Evolutionary conservation across 2,329 filamentous ascomycete genomes (phyloP).

Genomic region (Mollisiaceae sp.): DNA sequence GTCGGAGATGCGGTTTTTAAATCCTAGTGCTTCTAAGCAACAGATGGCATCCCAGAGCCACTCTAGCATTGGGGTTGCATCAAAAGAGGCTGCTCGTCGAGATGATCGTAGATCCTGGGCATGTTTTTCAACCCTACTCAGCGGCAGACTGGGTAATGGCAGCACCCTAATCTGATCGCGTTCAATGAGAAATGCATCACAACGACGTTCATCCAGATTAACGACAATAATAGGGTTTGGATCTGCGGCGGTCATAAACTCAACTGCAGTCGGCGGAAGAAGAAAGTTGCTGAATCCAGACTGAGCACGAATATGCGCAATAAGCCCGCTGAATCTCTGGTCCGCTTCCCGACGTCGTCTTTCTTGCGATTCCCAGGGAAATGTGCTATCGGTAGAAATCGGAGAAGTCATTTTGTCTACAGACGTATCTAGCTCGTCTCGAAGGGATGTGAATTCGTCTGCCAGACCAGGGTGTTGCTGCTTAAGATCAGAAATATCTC

Average conservation of each 20-base stretch:
- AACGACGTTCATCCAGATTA: slow-evolving; percentile 40
- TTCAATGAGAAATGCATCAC: slow-evolving; percentile 43
- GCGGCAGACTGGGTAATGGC: slow-evolving; percentile 8
- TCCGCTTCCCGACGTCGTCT: slow-evolving; percentile 2
- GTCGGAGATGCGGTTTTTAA: slow-evolving; percentile 17
- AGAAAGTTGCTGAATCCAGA: slow-evolving; percentile 40
- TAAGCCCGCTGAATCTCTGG: slow-evolving; percentile 8
- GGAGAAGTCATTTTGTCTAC: not conserved
- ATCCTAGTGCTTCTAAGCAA: slow-evolving; percentile 36
- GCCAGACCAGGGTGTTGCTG: slow-evolving; percentile 25
- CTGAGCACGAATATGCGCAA: slow-evolving; percentile 27
- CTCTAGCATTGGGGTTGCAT: too few relatives aligned
- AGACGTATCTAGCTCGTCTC: slow-evolving; percentile 17
- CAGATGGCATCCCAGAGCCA: slow-evolving; percentile 43
- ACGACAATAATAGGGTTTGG: slow-evolving; percentile 41
- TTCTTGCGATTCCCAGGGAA: not conserved
- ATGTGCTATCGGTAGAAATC: not conserved
- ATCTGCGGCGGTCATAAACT: slow-evolving; percentile 33
- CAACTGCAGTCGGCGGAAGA: slow-evolving; percentile 27
- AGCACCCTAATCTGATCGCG: slow-evolving; percentile 27
- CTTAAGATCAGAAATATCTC: slow-evolving; percentile 20
- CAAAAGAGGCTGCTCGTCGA: too few relatives aligned
- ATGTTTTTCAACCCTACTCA: not conserved
- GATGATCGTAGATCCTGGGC: too few relatives aligned
- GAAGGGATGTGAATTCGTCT: slow-evolving; percentile 21